A percentile compares a stretch with the other conserved stretches of the same genome.
Evolutionary conservation across 2,329 filamentous ascomycete genomes (phyloP).

Genomic region (Incumbomyces delicatus): DNA sequence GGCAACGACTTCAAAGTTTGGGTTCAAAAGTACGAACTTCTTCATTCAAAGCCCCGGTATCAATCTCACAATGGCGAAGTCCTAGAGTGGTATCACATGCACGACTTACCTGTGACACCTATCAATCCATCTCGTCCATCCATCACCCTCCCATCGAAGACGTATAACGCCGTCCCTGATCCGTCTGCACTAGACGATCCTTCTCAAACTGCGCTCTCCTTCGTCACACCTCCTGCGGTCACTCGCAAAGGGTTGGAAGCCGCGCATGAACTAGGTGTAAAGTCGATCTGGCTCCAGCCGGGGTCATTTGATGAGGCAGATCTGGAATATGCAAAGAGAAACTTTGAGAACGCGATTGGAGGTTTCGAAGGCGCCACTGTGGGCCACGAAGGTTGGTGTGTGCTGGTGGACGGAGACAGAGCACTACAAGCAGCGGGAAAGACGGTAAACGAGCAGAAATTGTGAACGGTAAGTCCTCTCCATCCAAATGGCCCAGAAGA

Average conservation of each 20-base stretch:
- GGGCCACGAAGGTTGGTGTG: conserved; percentile 73
- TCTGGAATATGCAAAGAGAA: conserved; percentile 55
- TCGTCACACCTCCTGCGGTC: conserved; percentile 76
- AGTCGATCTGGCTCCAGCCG: conserved; percentile 80
- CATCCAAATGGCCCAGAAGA: neutral
- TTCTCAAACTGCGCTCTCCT: conserved; percentile 62
- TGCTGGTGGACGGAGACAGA: conserved; percentile 71
- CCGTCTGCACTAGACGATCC: conserved; percentile 58
- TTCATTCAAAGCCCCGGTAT: conserved; percentile 1
- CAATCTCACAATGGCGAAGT: conserved; percentile 43
- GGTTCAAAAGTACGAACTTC: conserved; percentile 60
- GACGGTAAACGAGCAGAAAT: conserved; percentile 32
- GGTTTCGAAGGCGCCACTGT: conserved; percentile 46
- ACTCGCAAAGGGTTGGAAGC: conserved; percentile 67
- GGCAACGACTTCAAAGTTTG: conserved; percentile 74
- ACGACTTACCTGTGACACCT: conserved; percentile 66
- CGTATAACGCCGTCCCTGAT: conserved; percentile 55
- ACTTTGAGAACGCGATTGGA: conserved; percentile 61
- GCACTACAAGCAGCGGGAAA: conserved; percentile 49
- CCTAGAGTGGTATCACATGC: conserved; percentile 77
- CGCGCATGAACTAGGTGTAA: conserved; percentile 63
- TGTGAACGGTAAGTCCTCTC: conserved; percentile 19
- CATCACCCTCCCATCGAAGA: conserved; percentile 52
- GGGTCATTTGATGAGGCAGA: conserved; percentile 75
- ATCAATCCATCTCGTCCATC: conserved; percentile 64